Evolutionary conservation across 345 rosid species (phyloP).

Genomic region (Turnera subulata): DNA sequence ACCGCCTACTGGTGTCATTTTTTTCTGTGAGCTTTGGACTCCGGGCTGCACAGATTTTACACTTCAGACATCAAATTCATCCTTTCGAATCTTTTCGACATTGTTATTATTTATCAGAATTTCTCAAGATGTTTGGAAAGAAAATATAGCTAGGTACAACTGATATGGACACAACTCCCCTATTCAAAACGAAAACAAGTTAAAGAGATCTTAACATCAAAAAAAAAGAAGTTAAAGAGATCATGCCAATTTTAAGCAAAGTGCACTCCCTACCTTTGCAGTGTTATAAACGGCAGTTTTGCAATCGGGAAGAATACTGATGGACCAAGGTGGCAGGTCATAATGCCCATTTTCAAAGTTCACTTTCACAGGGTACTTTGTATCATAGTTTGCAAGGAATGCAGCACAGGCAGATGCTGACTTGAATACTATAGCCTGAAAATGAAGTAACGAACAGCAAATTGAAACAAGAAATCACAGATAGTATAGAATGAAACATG

Average conservation of each 20-base stretch:
- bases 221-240: too few relatives aligned
- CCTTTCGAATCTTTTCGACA: not conserved
- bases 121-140: too few relatives aligned
- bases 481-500: not conserved
- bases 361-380: constrained; percentile 28
- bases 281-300: constrained; percentile 38
- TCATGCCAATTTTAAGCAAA: not conserved
- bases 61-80: not conserved
- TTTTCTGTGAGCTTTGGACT: constrained; percentile 27
- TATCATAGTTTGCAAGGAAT: constrained; percentile 48
- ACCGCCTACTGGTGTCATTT: constrained; percentile 28
- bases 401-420: constrained; percentile 31
- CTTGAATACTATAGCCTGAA: constrained; percentile 40
- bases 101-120: too few relatives aligned
- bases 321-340: constrained; percentile 47
- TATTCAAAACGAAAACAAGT: too few relatives aligned
- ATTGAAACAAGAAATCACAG: not conserved
- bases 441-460: not conserved
- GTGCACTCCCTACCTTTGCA: constrained; percentile 26
- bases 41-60: constrained; percentile 22
- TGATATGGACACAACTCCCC: too few relatives aligned
- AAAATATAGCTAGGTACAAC: too few relatives aligned
- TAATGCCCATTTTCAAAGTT: constrained; percentile 31
- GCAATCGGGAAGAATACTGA: constrained; percentile 47
- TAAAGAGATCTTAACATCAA: too few relatives aligned